A percentile compares a stretch with the other conserved stretches of the same genome.
Evolutionary conservation across 768 basidiomycete species (phyloP).

Genomic region (Tubosaeta brunneosetosa): DNA sequence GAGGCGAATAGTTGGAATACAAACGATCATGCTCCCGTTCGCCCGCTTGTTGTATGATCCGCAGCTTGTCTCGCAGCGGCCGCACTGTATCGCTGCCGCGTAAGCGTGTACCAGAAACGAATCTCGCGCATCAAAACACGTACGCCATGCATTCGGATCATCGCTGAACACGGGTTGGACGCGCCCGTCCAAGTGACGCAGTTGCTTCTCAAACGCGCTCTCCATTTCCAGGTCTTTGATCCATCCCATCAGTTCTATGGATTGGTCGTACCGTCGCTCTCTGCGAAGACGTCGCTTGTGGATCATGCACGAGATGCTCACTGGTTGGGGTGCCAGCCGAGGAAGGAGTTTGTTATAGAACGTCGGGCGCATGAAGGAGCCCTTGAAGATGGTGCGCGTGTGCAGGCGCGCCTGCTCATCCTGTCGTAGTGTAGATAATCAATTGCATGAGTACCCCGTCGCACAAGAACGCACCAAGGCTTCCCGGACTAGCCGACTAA

Average conservation of each 20-base stretch:
- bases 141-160: slow-evolving; percentile 18
- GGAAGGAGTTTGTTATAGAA: slow-evolving; percentile 68
- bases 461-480: slow-evolving; percentile 43
- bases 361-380: slow-evolving; percentile 61
- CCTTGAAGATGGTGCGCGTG: slow-evolving; percentile 66
- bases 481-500: slow-evolving; percentile 42
- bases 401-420: slow-evolving; percentile 51
- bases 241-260: slow-evolving; percentile 31
- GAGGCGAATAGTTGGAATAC: slow-evolving; percentile 40
- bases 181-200: slow-evolving; percentile 15
- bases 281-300: slow-evolving; percentile 39
- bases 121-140: not conserved
- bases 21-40: slow-evolving; percentile 40
- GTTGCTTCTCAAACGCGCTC: slow-evolving; percentile 34
- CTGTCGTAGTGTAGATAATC: slow-evolving; percentile 31
- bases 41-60: slow-evolving; percentile 32
- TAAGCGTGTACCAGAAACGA: slow-evolving; percentile 2
- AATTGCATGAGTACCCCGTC: not conserved
- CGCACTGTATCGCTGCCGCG: slow-evolving; percentile 25
- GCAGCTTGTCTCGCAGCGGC: slow-evolving; percentile 32
- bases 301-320: slow-evolving; percentile 68
- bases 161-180: slow-evolving; percentile 27
- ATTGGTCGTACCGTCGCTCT: slow-evolving; percentile 41
- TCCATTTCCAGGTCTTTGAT: slow-evolving; percentile 35
- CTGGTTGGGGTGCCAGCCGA: slow-evolving; percentile 75